A percentile compares a stretch with the other conserved stretches of the same genome.
These are phyloP conservation scores for Cyclospora cayetanensis DNA, from an alignment of 169 alveolate species.

Conservation along the genomic window DNA sequence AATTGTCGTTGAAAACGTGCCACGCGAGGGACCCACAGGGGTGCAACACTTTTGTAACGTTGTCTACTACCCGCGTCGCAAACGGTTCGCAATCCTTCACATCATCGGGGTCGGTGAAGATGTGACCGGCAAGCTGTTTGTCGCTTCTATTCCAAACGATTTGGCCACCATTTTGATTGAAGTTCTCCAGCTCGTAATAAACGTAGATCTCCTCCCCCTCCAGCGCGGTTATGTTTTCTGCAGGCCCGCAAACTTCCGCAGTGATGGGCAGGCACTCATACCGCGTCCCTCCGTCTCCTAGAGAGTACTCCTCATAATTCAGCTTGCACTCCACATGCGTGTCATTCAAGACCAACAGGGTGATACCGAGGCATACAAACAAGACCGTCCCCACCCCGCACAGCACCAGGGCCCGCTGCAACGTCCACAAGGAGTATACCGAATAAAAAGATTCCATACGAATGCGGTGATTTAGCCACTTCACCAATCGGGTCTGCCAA, in stretches of 20 bases:
- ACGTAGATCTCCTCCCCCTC: conserved; percentile 21
- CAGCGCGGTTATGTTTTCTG: neutral
- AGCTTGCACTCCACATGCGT: conserved; percentile 30
- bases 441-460: neutral
- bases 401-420: neutral
- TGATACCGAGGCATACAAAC: neutral
- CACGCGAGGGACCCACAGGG: conserved; percentile 52
- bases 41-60: conserved; percentile 23
- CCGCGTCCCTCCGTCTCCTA: conserved; percentile 11
- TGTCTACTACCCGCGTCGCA: conserved; percentile 1
- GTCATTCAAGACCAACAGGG: neutral
- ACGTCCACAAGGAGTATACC: neutral
- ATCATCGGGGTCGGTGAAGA: conserved; percentile 26
- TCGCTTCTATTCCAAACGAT: conserved; percentile 20
- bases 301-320: conserved; percentile 21
- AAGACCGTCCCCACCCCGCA: neutral
- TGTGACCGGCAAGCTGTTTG: conserved; percentile 38
- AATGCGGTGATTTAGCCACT: neutral
- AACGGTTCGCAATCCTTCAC: conserved; percentile 13
- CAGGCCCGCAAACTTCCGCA: neutral
- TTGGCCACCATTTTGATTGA: conserved; percentile 51
- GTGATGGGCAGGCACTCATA: neutral
- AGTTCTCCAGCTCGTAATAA: conserved; percentile 16
- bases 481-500: neutral
- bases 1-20: conserved; percentile 36